A percentile compares a stretch with the other conserved stretches of the same genome.
These are phyloP conservation scores for Selaginella moellendorffii DNA, from an alignment of 75 land plant species.

Conservation along the genomic window DNA sequence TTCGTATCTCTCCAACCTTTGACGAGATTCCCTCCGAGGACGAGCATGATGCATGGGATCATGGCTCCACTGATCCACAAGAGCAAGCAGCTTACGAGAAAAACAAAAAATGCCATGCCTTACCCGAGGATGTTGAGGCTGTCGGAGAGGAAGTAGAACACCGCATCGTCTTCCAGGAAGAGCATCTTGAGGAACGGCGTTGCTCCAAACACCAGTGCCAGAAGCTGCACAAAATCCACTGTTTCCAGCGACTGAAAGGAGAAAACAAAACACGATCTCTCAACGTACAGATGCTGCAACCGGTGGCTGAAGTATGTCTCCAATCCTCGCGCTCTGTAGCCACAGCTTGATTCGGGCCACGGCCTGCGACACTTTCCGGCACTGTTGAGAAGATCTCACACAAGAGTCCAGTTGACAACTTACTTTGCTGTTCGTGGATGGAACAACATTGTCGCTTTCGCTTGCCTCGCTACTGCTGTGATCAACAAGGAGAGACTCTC, in stretches of 20 bases:
- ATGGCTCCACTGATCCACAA: conserved; percentile 98
- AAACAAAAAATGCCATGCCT: no score
- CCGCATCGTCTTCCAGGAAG: neutral
- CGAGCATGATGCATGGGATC: conserved; percentile 91
- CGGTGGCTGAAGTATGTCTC: conserved; percentile 71
- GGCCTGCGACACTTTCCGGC: neutral
- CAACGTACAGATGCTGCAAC: conserved; percentile 65
- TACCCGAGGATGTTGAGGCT: conserved; percentile 3
- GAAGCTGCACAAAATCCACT: conserved; percentile 42
- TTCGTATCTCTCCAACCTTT: no score
- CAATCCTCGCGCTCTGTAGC: neutral
- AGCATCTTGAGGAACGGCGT: conserved; percentile 11
- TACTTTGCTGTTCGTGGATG: no score
- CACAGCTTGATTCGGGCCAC: neutral
- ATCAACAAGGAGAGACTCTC: neutral
- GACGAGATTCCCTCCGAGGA: conserved; percentile 80
- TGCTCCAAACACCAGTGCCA: conserved; percentile 47
- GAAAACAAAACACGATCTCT: neutral
- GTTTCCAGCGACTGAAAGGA: neutral
- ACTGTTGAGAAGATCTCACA: neutral
- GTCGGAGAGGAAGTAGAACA: neutral
- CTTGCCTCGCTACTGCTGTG: no score
- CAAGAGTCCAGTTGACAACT: no score
- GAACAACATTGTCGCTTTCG: no score
- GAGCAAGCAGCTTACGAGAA: no score